Evolutionary conservation across 352 stramenopile species (phyloP).

Genomic region (Phytophthora litchii): DNA sequence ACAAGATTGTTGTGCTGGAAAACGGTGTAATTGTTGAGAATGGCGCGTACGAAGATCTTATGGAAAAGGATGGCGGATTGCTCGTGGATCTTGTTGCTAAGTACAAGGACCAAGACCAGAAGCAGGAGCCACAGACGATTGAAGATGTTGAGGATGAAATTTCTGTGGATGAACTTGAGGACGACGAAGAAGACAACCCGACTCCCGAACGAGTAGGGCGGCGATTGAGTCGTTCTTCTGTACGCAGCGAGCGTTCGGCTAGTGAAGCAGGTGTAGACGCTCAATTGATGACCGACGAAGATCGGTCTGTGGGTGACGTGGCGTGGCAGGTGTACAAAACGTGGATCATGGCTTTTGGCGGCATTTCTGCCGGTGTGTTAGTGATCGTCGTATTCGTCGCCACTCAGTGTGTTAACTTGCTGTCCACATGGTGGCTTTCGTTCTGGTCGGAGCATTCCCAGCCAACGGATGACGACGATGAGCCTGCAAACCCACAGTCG

Average conservation of each 20-base stretch:
- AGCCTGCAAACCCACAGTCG: constrained; percentile 33
- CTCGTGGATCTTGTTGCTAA: constrained; percentile 60
- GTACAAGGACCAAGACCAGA: constrained; percentile 63
- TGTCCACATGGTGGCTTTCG: constrained; percentile 68
- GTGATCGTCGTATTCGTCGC: constrained; percentile 54
- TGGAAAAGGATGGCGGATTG: constrained; percentile 66
- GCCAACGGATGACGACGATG: constrained; percentile 11
- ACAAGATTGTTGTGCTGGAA: constrained; percentile 64
- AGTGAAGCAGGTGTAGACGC: constrained; percentile 38
- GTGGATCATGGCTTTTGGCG: constrained; percentile 75
- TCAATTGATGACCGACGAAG: constrained; percentile 71
- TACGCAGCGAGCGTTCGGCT: constrained; percentile 52
- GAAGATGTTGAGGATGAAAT: constrained; percentile 46
- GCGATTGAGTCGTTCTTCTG: constrained; percentile 57
- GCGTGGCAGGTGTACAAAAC: constrained; percentile 67
- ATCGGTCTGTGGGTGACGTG: constrained; percentile 66
- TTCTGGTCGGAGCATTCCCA: constrained; percentile 48
- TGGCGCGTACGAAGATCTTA: constrained; percentile 81
- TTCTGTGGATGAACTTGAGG: constrained; percentile 44
- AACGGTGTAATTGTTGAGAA: constrained; percentile 63
- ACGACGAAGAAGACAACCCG: constrained; percentile 47
- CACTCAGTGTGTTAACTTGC: constrained; percentile 59
- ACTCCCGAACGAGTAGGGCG: constrained; percentile 34
- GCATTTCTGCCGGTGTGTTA: constrained; percentile 46
- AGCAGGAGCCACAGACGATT: constrained; percentile 42